Conservation (phyloP, 176 grass and related monocot species). For the Bolboschoenus planiculmis region DNA sequence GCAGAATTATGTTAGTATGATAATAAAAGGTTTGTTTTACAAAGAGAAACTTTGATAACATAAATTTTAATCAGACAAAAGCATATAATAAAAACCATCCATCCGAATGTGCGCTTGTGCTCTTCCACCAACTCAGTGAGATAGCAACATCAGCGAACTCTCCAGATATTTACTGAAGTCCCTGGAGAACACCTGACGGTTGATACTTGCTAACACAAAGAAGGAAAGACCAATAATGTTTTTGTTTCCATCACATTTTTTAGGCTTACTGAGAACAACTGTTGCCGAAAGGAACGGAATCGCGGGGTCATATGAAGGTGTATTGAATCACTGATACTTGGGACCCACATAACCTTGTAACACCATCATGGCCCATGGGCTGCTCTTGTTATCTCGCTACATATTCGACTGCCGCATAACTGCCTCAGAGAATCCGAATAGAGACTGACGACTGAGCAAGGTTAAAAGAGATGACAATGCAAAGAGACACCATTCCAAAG, state of each 20-base stretch:
- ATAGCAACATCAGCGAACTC: neutral
- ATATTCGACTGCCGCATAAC: neutral
- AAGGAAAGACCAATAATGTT: neutral
- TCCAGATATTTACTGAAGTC: neutral
- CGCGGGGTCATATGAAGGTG: neutral
- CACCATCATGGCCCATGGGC: no score
- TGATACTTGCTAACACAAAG: neutral
- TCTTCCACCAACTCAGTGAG: no score
- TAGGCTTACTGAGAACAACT: neutral
- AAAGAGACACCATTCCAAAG: neutral
- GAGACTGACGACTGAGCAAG: neutral
- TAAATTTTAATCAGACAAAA: neutral
- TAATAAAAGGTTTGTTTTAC: neutral
- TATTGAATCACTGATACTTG: neutral
- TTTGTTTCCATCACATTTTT: neutral
- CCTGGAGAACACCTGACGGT: neutral
- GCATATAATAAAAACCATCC: neutral
- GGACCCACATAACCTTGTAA: neutral
- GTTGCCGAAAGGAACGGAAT: neutral
- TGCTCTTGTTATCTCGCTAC: no score
- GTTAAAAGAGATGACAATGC: neutral
- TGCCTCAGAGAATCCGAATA: neutral
- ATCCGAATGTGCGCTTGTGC: no score
- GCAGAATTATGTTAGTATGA: neutral
- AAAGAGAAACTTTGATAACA: neutral